These are phyloP conservation scores for Antitrichia curtipendula DNA, from an alignment of 225 moss, liverwort and hornwort genomes.

Conservation along the genomic window DNA sequence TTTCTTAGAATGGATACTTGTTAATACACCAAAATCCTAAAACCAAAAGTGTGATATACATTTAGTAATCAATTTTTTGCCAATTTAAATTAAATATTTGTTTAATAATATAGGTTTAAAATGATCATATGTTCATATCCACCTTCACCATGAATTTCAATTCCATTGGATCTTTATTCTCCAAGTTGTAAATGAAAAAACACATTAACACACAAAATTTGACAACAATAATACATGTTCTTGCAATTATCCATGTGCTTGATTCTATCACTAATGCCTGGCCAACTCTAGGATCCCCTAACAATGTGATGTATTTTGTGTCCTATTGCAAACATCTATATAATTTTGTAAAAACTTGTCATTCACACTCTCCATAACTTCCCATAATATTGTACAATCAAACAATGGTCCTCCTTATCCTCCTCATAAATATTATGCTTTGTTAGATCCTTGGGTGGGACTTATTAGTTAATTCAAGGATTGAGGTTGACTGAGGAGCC, in stretches of 20 bases:
- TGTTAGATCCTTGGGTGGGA: rapidly evolving
- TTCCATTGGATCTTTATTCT: not conserved
- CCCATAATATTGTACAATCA: not conserved
- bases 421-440: not conserved
- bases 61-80: not conserved
- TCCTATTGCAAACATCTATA: not conserved
- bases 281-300: rapidly evolving
- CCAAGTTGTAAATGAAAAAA: not conserved
- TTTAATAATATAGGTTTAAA: not conserved
- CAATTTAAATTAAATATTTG: no score
- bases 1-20: not conserved
- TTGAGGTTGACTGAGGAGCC: not conserved
- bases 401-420: not conserved
- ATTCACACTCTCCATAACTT: not conserved
- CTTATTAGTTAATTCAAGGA: not conserved
- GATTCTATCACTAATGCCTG: rapidly evolving
- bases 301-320: not conserved
- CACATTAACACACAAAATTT: not conserved
- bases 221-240: not conserved
- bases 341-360: not conserved
- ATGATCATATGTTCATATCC: not conserved
- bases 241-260: not conserved
- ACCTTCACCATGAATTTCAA: not conserved
- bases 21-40: not conserved
- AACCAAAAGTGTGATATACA: not conserved